Evolutionary conservation across 2,329 filamentous ascomycete species (phyloP), one percentile per base, ranked within the genome.

Genomic region (Dactylellina parvicollis): DNA sequence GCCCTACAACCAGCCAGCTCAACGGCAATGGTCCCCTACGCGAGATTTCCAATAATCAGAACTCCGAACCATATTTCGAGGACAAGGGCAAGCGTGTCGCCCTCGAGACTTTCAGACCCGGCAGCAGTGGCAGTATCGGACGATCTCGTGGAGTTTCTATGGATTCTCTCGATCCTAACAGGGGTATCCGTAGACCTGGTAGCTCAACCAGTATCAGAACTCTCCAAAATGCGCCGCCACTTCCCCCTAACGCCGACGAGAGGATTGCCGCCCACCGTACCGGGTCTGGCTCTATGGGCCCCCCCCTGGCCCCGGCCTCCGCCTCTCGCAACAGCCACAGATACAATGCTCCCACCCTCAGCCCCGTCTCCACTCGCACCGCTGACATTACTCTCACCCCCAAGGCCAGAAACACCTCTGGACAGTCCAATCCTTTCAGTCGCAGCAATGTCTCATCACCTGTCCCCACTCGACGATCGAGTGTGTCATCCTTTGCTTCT

Each of bases 401-500:
- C 16, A 67, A 67, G 24, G 34, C 52, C 10, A 52, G 67, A 40
- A 54, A 72, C 18, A 59, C 65, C 44, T 54, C 67, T 26, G 67
- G 42, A 81, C 81, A 78, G 79, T 78, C 79, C 14, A 34, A 52
- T 16, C 54, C 72, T 9, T 61, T 55, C 32, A 69, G 49, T 24
- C 77, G 78, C 57, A 79, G 77, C 55, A 78, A 79, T 49, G 72
- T 78, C 38, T 77, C 77, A 10, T 85, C 85, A 3, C 83, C 85
- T 1, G 81, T 83, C 78, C 87, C 87, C 76, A 87, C 90, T 44
- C 47, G 70, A 62, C 88, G 91, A 76, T 96, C 92, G 2, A 99
- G 95, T 0, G 87, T 98, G 4, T 96, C 95, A 0, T 98, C 95
- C 0, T 99, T 99, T 79, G 92, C 89, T 4, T 98, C 95, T 0